A percentile compares a stretch with the other conserved stretches of the same genome.
These are phyloP conservation scores for Ciborinia camelliae DNA, from an alignment of 2,329 filamentous ascomycete species.

Conservation along the genomic window DNA sequence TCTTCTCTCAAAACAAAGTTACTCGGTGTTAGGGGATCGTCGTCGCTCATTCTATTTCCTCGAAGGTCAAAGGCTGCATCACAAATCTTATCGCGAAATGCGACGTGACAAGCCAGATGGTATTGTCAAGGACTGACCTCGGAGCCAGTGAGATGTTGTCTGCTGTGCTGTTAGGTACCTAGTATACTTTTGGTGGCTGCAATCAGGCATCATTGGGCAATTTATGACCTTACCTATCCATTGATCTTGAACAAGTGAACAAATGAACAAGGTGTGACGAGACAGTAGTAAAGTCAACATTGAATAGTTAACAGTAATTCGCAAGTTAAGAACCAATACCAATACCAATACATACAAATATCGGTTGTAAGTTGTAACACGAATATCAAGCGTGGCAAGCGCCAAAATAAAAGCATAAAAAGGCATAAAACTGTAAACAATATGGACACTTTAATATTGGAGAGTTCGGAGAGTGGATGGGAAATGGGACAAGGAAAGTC, in stretches of 20 bases:
- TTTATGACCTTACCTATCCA: constrained; percentile 4
- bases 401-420: neutral
- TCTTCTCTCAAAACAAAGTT: neutral
- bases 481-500: constrained; percentile 4
- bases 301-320: neutral
- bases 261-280: constrained; percentile 18
- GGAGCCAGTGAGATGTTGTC: constrained; percentile 10
- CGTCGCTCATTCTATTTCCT: constrained; percentile 12
- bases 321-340: neutral
- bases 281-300: neutral
- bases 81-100: constrained; percentile 5
- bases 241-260: neutral
- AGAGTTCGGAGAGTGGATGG: constrained; percentile 3
- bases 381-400: constrained; percentile 12
- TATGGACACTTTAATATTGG: too few species aligned
- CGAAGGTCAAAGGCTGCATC: neutral
- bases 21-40: constrained; percentile 9
- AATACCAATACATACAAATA: too few species aligned
- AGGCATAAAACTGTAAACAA: constrained; percentile 7
- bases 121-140: constrained; percentile 15
- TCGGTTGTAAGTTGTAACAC: constrained; percentile 2
- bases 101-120: neutral
- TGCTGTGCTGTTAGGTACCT: constrained; percentile 3
- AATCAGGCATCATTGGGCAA: constrained; percentile 21
- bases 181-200: constrained; percentile 13